Percentiles rank a stretch among this genome's conserved stretches.
Conservation (phyloP, 768 basidiomycete species). For the Dictyophora rubrovolvata region DNA sequence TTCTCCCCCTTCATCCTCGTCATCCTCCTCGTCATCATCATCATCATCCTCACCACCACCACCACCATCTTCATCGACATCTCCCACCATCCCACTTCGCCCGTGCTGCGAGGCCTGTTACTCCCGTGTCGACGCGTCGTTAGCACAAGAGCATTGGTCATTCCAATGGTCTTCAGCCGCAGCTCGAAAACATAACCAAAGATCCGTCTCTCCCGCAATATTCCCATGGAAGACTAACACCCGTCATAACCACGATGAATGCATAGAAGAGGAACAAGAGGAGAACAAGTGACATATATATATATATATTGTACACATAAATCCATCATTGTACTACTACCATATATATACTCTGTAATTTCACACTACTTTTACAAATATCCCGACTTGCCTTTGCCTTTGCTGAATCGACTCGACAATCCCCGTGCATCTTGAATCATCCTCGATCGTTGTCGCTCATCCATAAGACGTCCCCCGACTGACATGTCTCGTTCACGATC, state of each 20-base stretch:
- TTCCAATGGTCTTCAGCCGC: constrained; percentile 58
- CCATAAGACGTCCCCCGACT: constrained; percentile 80
- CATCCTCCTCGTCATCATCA: neutral
- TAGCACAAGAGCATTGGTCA: constrained; percentile 44
- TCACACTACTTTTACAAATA: neutral
- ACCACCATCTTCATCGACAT: constrained; percentile 7
- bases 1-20: neutral
- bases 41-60: neutral
- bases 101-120: constrained; percentile 62
- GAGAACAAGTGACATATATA: neutral
- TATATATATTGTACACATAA: too few species aligned
- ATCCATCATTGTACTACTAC: neutral
- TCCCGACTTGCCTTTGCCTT: constrained; percentile 21
- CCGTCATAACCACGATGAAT: neutral
- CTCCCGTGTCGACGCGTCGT: constrained; percentile 44
- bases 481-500: constrained; percentile 89
- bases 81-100: constrained; percentile 52
- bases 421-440: constrained; percentile 74
- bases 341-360: neutral
- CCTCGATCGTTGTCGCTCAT: constrained; percentile 68
- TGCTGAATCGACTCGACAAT: constrained; percentile 75
- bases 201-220: constrained; percentile 13
- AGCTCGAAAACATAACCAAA: constrained; percentile 38
- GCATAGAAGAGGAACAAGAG: neutral
- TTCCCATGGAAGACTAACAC: constrained; percentile 12